These are phyloP conservation scores for Mycena indigotica DNA, from an alignment of 768 basidiomycete genomes.

Conservation along the genomic window DNA sequence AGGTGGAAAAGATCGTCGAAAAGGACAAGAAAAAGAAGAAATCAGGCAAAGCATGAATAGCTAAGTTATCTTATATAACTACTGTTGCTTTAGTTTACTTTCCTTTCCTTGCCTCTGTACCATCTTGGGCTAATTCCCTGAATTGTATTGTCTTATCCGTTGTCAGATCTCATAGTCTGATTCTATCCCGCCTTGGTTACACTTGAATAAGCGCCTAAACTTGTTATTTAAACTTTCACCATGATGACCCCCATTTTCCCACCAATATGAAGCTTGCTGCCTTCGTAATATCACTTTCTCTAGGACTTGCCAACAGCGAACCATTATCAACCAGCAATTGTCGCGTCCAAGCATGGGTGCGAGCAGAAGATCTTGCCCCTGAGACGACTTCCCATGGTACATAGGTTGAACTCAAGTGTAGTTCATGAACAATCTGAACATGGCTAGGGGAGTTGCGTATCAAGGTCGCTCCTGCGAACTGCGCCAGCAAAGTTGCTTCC, in stretches of 20 bases:
- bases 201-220: no score
- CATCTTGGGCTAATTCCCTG: neutral
- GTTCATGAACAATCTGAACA: neutral
- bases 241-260: no score
- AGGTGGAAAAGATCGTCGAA: slow-evolving; percentile 12
- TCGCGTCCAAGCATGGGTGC: neutral
- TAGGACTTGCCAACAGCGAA: no score
- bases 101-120: neutral
- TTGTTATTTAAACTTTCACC: no score
- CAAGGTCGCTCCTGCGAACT: slow-evolving; percentile 6
- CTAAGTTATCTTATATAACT: slow-evolving; percentile 28
- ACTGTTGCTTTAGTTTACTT: slow-evolving; percentile 20
- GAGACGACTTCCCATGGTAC: neutral
- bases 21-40: slow-evolving; percentile 34
- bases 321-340: neutral
- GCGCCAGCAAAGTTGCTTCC: slow-evolving; percentile 1
- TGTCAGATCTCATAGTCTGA: neutral
- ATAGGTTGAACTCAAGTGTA: neutral
- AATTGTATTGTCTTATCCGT: neutral
- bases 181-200: no score
- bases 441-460: slow-evolving; percentile 11
- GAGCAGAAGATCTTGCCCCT: neutral
- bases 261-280: no score
- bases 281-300: no score
- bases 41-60: slow-evolving; percentile 28